Percentiles rank a stretch among this genome's conserved stretches.
These are phyloP conservation scores for Starmerella scarabaei DNA, from an alignment of 805 yeast genomes.

Conservation along the genomic window DNA sequence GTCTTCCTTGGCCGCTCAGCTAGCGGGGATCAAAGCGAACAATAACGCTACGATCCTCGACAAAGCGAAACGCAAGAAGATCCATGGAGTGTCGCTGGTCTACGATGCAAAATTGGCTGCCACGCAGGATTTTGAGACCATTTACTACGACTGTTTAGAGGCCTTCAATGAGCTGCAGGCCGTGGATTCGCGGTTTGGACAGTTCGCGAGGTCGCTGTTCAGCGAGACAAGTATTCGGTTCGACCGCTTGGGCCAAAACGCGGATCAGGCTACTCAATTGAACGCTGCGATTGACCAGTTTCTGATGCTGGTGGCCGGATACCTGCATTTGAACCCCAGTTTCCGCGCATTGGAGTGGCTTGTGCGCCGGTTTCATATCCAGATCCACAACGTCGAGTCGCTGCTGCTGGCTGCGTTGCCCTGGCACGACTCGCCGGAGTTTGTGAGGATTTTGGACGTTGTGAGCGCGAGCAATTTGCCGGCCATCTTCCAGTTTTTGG, in stretches of 20 bases:
- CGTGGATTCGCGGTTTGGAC: constrained; percentile 61
- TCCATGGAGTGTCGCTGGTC: constrained; percentile 79
- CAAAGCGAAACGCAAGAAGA: constrained; percentile 70
- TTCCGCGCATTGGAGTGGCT: constrained; percentile 87
- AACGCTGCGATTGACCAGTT: constrained; percentile 65
- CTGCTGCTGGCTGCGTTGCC: constrained; percentile 64
- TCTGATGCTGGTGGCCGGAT: constrained; percentile 59
- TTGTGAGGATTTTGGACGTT: constrained; percentile 62
- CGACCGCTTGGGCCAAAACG: constrained; percentile 71
- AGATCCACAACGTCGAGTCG: constrained; percentile 64
- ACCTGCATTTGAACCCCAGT: constrained; percentile 62
- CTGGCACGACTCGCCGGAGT: constrained; percentile 61
- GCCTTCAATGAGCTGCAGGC: constrained; percentile 61
- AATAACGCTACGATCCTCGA: constrained; percentile 60
- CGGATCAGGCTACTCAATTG: constrained; percentile 62
- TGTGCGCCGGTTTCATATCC: constrained; percentile 75
- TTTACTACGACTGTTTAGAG: constrained; percentile 56
- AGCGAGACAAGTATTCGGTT: constrained; percentile 65
- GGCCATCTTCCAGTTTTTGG: constrained; percentile 60
- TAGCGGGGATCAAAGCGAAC: constrained; percentile 42
- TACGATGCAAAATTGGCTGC: constrained; percentile 81
- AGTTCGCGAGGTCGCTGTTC: constrained; percentile 61
- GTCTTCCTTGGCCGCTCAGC: constrained; percentile 76
- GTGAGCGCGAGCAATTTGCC: constrained; percentile 50
- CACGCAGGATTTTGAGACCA: constrained; percentile 82